Percentiles rank a stretch among this genome's conserved stretches.
Conservation (phyloP, 2,329 filamentous ascomycete species). For the Neoscytalidium dimidiatum region DNA sequence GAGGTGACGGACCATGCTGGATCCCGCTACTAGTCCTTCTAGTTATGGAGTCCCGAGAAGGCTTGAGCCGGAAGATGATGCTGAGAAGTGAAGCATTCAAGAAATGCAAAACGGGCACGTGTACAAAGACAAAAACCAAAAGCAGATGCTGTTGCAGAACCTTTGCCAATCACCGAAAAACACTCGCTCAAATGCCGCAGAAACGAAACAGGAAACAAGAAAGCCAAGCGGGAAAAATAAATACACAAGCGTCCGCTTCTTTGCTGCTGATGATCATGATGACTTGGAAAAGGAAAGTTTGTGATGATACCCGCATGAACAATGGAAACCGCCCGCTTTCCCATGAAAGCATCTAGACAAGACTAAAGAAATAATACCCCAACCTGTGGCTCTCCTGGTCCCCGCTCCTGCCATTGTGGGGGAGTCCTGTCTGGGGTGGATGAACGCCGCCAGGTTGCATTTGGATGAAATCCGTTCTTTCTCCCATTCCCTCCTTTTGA, state of each 20-base stretch:
- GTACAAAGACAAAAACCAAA: background rate
- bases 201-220: background rate
- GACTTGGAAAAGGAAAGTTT: background rate
- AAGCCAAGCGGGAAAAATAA: slow-evolving; percentile 10
- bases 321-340: background rate
- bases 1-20: background rate
- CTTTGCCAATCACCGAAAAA: background rate
- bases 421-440: background rate
- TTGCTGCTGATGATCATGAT: background rate
- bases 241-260: slow-evolving; percentile 16
- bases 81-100: slow-evolving; percentile 3
- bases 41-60: background rate
- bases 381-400: background rate
- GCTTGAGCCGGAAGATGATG: slow-evolving; percentile 5
- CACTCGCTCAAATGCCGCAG: slow-evolving; percentile 20
- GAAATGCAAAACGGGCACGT: background rate
- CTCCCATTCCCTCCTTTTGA: background rate
- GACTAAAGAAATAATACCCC: slow-evolving; percentile 1
- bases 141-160: slow-evolving; percentile 4
- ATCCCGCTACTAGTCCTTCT: background rate
- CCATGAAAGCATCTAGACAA: slow-evolving; percentile 9
- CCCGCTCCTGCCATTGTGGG: slow-evolving; percentile 11
- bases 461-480: background rate
- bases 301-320: background rate
- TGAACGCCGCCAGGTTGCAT: background rate